Conservation (phyloP, 257 asterid species). For the Prunella vulgaris region DNA sequence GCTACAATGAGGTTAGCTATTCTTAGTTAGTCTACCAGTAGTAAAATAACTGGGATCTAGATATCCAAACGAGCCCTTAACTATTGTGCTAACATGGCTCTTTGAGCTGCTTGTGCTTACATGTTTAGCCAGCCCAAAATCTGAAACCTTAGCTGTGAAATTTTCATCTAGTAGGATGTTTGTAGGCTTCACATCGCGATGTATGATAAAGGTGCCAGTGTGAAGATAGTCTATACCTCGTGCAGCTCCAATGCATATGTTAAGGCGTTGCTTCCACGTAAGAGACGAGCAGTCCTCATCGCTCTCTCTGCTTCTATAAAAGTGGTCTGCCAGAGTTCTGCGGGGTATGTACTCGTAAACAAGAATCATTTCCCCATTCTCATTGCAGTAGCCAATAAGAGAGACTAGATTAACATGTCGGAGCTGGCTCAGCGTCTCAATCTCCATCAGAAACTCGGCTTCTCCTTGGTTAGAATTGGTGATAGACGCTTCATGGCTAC, state of each 20-base stretch:
- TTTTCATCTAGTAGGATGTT: background rate
- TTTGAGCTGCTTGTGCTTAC: background rate
- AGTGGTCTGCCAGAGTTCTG: no score
- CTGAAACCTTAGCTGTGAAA: background rate
- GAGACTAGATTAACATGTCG: no score
- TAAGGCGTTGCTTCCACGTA: background rate
- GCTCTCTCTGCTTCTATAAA: no score
- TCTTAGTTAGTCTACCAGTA: background rate
- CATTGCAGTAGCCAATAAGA: no score
- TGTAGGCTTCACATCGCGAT: background rate
- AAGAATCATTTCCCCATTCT: no score
- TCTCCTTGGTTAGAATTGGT: conserved; percentile 1
- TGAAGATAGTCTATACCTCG: conserved; percentile 16
- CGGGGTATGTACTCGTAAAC: no score
- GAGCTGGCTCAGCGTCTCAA: no score
- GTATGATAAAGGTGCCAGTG: background rate
- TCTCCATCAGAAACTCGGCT: background rate
- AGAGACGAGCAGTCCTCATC: no score
- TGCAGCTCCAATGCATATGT: background rate
- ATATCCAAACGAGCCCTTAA: background rate
- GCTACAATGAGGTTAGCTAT: no score
- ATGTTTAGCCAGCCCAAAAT: background rate
- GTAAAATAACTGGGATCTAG: background rate
- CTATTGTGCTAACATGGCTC: background rate
- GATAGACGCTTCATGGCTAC: background rate